Base-by-base conservation (phyloP, 352 stramenopile species). In the Pythium utonaiense region DNA sequence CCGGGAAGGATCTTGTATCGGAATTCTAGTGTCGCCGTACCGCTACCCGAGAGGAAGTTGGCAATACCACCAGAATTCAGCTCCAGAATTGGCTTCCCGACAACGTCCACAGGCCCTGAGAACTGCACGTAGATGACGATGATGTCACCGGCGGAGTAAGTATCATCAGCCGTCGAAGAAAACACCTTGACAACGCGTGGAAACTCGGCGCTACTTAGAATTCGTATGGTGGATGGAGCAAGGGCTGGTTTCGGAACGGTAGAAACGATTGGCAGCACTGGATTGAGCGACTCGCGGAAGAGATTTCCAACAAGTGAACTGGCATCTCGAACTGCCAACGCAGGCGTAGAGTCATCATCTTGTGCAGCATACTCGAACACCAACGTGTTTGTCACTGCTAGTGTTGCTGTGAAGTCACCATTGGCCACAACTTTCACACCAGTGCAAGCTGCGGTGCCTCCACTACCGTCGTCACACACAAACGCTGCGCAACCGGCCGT, bases 21-120 rank as follows among this genome's bases (percentile, higher is more conserved):
- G 49, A 94, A 95, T 49, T 66, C 60, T 25, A 95, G 49, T 1
- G 49, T 62, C 1, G 73, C 61, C 0, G 83, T 80, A 1, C 62
- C 69, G 25, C 70, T 83, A 1, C 86, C 83, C 0, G 66, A 74
- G 2, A 70, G 67, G 56, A 77, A 94, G 0, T 67, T 22, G 0
- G 82, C 83, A 27, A 80, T 54, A 3, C 80, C 82, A 2, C 76
- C 75, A 3, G 81, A 93, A 53, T 91, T 84, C 10, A 95, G 58
- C 40, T 91, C 80, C 17, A 95, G 61, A 16, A 82, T 57, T 0
- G 80, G 78, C 17, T 53, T 62, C 0, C 83, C 84, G 6, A 77
- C 62, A 0, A 93, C 76, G 13, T 74, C 31, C 1, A 95, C 83
- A 0, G 51, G 58, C 1, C 63, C 50, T 0, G 77, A 78, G 38